A percentile compares a stretch with the other conserved stretches of the same genome.
phyloP scores from a whole-genome alignment of 148 eudicot species.

The Rhododendron henanense region DNA sequence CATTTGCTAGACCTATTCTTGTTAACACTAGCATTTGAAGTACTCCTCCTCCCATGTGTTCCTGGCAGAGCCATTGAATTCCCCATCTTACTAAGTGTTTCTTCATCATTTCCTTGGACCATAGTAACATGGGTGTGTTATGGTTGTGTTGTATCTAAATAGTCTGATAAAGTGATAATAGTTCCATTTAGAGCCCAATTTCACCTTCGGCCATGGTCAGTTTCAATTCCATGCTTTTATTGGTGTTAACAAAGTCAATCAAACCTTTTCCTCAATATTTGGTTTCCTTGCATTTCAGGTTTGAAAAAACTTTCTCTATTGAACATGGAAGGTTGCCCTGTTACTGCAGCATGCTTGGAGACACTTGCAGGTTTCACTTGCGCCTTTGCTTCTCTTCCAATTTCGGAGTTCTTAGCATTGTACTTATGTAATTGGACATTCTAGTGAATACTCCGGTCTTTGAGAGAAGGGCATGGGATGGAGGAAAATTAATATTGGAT shows the following conservation, averaged over 20 bases:
- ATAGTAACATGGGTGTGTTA: neutral
- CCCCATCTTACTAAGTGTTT: neutral
- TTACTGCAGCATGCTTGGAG: constrained; percentile 71
- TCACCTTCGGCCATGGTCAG: neutral
- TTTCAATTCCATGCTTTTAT: neutral
- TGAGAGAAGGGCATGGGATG: neutral
- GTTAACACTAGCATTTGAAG: neutral
- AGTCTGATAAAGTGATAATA: neutral
- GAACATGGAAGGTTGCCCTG: constrained; percentile 79
- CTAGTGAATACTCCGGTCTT: neutral
- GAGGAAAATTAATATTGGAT: neutral
- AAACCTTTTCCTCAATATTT: neutral
- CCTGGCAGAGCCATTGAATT: neutral
- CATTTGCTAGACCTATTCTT: neutral
- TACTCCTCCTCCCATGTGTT: neutral
- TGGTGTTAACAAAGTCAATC: neutral
- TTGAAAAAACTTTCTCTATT: constrained; percentile 55
- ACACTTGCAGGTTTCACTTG: constrained; percentile 56
- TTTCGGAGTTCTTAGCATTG: neutral
- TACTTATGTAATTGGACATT: neutral
- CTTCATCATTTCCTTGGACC: neutral
- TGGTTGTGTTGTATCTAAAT: neutral
- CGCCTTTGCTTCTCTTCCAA: neutral
- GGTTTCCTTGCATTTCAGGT: constrained; percentile 31
- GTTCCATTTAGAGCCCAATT: neutral